Conservation (phyloP, 2,329 filamentous ascomycete species). For the Exophiala oligosperma region DNA sequence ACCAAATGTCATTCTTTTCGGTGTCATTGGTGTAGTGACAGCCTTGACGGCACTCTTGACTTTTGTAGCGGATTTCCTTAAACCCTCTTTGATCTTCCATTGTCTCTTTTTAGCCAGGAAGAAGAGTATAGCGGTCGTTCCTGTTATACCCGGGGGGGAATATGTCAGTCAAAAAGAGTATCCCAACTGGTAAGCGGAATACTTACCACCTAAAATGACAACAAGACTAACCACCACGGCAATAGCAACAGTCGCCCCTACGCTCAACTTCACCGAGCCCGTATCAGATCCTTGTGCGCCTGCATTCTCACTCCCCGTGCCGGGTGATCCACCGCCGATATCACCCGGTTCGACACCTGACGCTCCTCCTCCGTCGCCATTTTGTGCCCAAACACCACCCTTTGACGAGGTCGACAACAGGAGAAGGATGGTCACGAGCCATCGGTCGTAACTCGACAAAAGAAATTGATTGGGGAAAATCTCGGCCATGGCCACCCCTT, state of each 20-base stretch:
- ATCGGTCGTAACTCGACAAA: no score
- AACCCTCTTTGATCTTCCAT: slow-evolving; percentile 73
- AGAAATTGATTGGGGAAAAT: no score
- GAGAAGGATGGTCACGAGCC: no score
- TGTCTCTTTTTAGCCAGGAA: slow-evolving; percentile 81
- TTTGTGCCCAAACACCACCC: slow-evolving; percentile 18
- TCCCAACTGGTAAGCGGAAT: background rate
- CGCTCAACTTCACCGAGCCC: slow-evolving; percentile 64
- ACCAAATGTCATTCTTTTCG: slow-evolving; percentile 24
- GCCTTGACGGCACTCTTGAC: slow-evolving; percentile 31
- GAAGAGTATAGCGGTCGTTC: slow-evolving; percentile 60
- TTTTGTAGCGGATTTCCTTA: slow-evolving; percentile 64
- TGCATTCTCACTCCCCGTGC: slow-evolving; percentile 47
- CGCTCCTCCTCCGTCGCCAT: slow-evolving; percentile 26
- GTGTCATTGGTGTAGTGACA: slow-evolving; percentile 29
- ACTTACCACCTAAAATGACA: slow-evolving; percentile 68
- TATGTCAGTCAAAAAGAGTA: no score
- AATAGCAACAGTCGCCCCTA: slow-evolving; percentile 71
- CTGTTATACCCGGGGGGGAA: background rate
- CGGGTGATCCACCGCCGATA: slow-evolving; percentile 31
- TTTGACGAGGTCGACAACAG: slow-evolving; percentile 4
- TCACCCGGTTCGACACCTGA: slow-evolving; percentile 23
- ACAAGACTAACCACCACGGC: slow-evolving; percentile 69
- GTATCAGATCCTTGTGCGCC: slow-evolving; percentile 66
- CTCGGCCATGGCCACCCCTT: no score